Evolutionary conservation across 306 rosid species (phyloP), one percentile per base, ranked within the genome.

Genomic region (Abrus pulchellus): DNA sequence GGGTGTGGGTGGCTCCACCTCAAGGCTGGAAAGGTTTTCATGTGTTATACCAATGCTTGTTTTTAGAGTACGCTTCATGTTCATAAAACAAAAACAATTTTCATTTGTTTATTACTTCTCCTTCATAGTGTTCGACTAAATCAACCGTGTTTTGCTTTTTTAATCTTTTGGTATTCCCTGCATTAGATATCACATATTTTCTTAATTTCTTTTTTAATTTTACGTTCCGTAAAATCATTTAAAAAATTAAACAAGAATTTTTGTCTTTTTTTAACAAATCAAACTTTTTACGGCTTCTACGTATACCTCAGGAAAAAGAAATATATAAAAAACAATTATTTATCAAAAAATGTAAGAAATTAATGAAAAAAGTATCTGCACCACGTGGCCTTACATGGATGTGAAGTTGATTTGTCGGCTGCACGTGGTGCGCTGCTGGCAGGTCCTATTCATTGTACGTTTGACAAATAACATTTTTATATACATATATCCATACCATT

Each of bases 351-450:
- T 3, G 28, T 28, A 75, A 75, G 10, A 32, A 59, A 60, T 60
- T 2, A 30, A 30, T 7, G 34, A 41, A 27, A 41, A 74, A n/a
- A 57, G 55, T 36, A 20, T 10, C 36, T 43, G 32, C 67, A 8
- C 27, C 60, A 44, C 59, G 70, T 75, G 79, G 79, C 6, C 7
- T 74, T 59, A 30, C 5, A 12, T 43, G 69, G 66, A 44, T 29
- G 9, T 1, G 56, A 74, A 43, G 34, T 3, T 43, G 9, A 3
- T 9, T n/a, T 44, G 56, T 41, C 62, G 38, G 32, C 9, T 44
- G 69, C 48, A 60, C 67, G 12, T 60, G 79, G 48, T 32, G 47
- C 79, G 4, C 45, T 11, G 0, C 7, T 32, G 11, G 13, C 47
- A 4, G n/a, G 8, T 60, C 48, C 52, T 29, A 68, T 34, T 61